Percentiles rank a stretch among this genome's conserved stretches.
phyloP scores from a whole-genome alignment of 2,329 filamentous ascomycete species.

The Aspergillus sp. region DNA sequence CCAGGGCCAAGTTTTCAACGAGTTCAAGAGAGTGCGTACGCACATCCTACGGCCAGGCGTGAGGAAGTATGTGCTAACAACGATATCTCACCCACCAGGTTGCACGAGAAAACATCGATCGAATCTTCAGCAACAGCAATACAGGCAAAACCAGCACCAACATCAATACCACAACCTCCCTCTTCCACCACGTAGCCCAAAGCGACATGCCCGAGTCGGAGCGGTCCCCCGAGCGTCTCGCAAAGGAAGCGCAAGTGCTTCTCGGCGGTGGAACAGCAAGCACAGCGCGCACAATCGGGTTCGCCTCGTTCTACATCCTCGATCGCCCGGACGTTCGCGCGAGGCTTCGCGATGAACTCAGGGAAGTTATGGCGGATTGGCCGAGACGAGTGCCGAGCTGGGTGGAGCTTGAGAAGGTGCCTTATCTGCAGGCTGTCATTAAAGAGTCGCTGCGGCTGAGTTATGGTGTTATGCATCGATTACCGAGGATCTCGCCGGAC shows the following conservation, averaged over 20 bases:
- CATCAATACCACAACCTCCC: background rate
- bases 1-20: background rate
- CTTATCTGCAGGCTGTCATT: conserved; percentile 28
- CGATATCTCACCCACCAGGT: background rate
- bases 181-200: conserved; percentile 26
- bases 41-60: too few species aligned
- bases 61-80: too few species aligned
- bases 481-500: conserved; percentile 25
- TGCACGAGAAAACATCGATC: background rate
- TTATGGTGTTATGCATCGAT: conserved; percentile 33
- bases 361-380: conserved; percentile 20
- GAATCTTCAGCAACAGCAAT: background rate
- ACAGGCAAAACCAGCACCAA: background rate
- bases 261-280: conserved; percentile 30
- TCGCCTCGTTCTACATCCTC: conserved; percentile 8
- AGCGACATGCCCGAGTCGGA: conserved; percentile 18
- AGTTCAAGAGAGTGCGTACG: background rate
- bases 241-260: conserved; percentile 29
- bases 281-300: conserved; percentile 24
- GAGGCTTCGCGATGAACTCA: conserved; percentile 22
- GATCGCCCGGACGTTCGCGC: conserved; percentile 13
- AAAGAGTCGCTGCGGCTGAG: conserved; percentile 25
- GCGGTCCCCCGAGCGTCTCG: conserved; percentile 22
- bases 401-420: conserved; percentile 27
- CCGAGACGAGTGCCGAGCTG: conserved; percentile 16